Percentiles rank a stretch among this genome's conserved stretches.
phyloP scores from a whole-genome alignment of 1,139 yeast genomes.

The Suhomyces bribrorum region DNA sequence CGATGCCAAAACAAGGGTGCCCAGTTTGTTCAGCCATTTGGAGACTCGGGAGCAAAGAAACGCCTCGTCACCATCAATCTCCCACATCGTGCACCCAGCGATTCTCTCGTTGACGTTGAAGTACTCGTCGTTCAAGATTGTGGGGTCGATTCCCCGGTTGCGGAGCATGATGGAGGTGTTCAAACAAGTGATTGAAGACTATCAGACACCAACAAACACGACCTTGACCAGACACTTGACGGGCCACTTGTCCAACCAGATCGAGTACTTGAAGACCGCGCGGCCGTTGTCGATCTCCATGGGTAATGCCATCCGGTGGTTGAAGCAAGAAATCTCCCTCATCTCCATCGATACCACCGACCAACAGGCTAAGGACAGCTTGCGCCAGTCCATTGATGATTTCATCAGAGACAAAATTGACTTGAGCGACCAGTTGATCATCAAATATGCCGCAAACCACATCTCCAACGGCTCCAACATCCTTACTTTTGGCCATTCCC shows the following conservation, averaged over 20 bases:
- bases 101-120: slow-evolving; percentile 77
- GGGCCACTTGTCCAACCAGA: slow-evolving; percentile 87
- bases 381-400: slow-evolving; percentile 70
- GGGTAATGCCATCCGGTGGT: slow-evolving; percentile 98
- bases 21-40: slow-evolving; percentile 80
- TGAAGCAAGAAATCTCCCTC: slow-evolving; percentile 87
- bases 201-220: slow-evolving; percentile 81
- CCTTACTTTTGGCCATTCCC: slow-evolving; percentile 85
- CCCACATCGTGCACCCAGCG: slow-evolving; percentile 83
- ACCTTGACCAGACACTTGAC: slow-evolving; percentile 88
- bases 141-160: slow-evolving; percentile 88
- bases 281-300: slow-evolving; percentile 90
- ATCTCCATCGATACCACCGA: slow-evolving; percentile 74
- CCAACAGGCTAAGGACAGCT: slow-evolving; percentile 65
- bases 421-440: slow-evolving; percentile 79
- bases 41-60: slow-evolving; percentile 81
- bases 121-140: slow-evolving; percentile 79
- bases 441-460: slow-evolving; percentile 77
- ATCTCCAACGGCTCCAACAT: slow-evolving; percentile 77
- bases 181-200: slow-evolving; percentile 75
- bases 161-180: slow-evolving; percentile 84
- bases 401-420: slow-evolving; percentile 86
- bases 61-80: slow-evolving; percentile 60
- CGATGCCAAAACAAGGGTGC: slow-evolving; percentile 44
- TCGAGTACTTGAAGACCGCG: slow-evolving; percentile 87